A percentile compares a stretch with the other conserved stretches of the same genome.
Evolutionary conservation across 2,329 filamentous ascomycete species (phyloP).

Genomic region (Neocatenulostroma microsporum): DNA sequence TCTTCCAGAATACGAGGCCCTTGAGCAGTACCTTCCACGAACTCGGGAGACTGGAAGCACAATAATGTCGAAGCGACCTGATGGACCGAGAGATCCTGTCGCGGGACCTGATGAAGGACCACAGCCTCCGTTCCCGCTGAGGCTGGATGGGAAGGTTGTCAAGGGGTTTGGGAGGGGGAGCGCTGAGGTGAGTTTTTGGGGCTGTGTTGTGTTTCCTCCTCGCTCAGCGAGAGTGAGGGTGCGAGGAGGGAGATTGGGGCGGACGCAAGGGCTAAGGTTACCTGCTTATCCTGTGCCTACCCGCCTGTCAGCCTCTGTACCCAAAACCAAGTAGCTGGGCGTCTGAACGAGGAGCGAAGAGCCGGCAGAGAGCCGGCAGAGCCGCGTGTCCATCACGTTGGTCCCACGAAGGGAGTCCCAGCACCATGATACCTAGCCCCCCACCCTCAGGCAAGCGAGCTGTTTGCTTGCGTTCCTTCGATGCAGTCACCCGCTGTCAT

Average conservation of each 20-base stretch:
- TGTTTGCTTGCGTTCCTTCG: conserved; percentile 1
- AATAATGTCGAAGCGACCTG: conserved; percentile 5
- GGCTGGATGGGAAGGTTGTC: conserved; percentile 78
- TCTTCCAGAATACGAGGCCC: neutral
- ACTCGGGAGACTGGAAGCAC: neutral
- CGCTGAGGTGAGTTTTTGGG: conserved; percentile 58
- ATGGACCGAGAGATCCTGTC: conserved; percentile 55
- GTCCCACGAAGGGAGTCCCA: neutral
- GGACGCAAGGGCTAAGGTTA: neutral
- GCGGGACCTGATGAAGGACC: conserved; percentile 69
- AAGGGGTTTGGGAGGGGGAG: conserved; percentile 90
- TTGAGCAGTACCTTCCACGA: conserved; percentile 1
- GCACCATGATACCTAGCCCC: neutral
- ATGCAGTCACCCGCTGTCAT: conserved; percentile 5
- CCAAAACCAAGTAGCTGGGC: too few relatives aligned
- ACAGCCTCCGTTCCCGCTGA: conserved; percentile 69
- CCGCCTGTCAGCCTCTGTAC: conserved; percentile 5
- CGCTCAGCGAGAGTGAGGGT: neutral
- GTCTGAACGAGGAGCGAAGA: too few relatives aligned
- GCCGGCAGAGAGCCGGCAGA: too few relatives aligned
- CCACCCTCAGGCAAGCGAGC: neutral
- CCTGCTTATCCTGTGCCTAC: neutral
- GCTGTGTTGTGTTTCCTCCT: neutral
- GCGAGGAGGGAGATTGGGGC: neutral
- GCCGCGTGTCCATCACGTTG: conserved; percentile 2